Evolutionary conservation across 2,329 filamentous ascomycete species (phyloP), one percentile per base, ranked within the genome.

Genomic region (Cephalotrichum gorgonifer): DNA sequence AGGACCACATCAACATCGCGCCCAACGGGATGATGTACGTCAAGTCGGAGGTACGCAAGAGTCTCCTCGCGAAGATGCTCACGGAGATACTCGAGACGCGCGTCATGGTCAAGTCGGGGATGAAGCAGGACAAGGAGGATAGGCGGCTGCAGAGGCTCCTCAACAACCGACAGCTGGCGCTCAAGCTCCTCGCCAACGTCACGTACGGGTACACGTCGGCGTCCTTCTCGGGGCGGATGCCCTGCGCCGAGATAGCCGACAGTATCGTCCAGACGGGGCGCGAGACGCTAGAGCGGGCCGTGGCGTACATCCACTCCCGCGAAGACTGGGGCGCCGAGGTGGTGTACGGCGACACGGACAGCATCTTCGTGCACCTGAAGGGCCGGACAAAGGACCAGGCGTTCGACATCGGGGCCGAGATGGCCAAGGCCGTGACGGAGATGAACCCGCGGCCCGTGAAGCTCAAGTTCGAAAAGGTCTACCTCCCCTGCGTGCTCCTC

Each of bases 121-220:
- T 98, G 91, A 95, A 95, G 62, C 74, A 81, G 52, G 88, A 95
- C 65, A 93, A 90, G 62, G 83, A 91, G 50, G 90, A 97, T 67
- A 90, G 81, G 62, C 78, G 79, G 0, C 68, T 97, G 15, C 91
- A 97, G 58, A 83, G 86, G 53, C 76, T 97, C 12, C 73, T 97
- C 17, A 94, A 98, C 68, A 95, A 96, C 63, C 76, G 93, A 59
- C 93, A 98, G 58, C 73, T 98, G 3, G 93, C 93, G 0, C 75
- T 98, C 25, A 98, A 98, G 62, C 74, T 98, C 6, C 87, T 98
- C 35, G 93, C 93, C n/a, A 98, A 98, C 58, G 93, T 98, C 56
- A 98, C 93, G 0, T 98, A 98, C 60, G 93, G 93, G 11, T 98
- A 98, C 66, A 93, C 93, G 0, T 97, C 93, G 3, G 93, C 93